These are phyloP conservation scores for Aspergillus egyptiacus DNA, from an alignment of 495 filamentous ascomycete genomes.

Conservation along the genomic window DNA sequence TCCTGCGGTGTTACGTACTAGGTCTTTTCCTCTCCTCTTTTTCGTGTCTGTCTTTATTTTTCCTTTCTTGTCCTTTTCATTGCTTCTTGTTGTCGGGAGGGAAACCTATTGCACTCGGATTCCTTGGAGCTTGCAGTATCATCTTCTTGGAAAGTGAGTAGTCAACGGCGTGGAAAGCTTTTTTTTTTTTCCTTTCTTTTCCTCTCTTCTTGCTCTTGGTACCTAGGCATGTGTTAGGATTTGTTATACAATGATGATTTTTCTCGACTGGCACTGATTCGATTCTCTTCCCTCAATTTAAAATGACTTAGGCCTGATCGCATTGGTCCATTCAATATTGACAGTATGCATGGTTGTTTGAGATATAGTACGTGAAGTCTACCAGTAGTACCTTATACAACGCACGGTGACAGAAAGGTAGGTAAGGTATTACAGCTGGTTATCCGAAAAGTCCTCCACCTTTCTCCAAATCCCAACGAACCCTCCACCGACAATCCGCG, in stretches of 20 bases:
- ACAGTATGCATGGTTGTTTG: not conserved
- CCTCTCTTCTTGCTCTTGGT: constrained; percentile 8
- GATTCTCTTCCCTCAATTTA: not conserved
- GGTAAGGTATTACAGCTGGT: constrained; percentile 14
- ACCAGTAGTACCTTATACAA: too few relatives aligned
- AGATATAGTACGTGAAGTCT: not conserved
- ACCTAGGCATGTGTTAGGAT: constrained; percentile 19
- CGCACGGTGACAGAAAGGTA: not conserved
- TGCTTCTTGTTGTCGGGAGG: too few relatives aligned
- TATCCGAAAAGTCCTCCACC: constrained; percentile 28
- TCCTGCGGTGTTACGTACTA: constrained; percentile 23
- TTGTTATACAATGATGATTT: constrained; percentile 15
- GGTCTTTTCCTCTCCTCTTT: constrained; percentile 17
- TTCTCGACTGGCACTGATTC: not conserved
- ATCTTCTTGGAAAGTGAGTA: constrained; percentile 25
- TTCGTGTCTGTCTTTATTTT: constrained; percentile 13
- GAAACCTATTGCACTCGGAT: too few relatives aligned
- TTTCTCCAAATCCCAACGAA: constrained; percentile 65
- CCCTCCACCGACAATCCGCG: constrained; percentile 58
- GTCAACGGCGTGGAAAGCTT: constrained; percentile 20
- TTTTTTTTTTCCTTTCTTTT: constrained; percentile 2
- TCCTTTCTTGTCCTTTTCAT: constrained; percentile 14
- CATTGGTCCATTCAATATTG: too few relatives aligned
- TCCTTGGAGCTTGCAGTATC: constrained; percentile 1
- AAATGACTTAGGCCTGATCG: not conserved